Conservation (phyloP, 2,329 filamentous ascomycete species). For the Periconia sp. region DNA sequence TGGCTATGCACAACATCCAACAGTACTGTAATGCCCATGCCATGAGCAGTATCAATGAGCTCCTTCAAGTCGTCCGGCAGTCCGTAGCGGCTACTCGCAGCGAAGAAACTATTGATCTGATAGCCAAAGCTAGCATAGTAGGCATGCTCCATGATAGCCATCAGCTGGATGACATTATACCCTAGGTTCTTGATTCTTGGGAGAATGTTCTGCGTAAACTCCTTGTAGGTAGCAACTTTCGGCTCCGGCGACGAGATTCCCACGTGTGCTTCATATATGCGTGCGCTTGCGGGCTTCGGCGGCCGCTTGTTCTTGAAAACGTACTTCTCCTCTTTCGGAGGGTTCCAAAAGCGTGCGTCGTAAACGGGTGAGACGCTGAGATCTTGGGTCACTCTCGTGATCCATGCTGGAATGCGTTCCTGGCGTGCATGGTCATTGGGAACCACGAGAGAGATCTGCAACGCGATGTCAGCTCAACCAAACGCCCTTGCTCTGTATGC, state of each 20-base stretch:
- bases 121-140: slow-evolving; percentile 99
- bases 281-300: slow-evolving; percentile 81
- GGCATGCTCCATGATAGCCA: slow-evolving; percentile 99
- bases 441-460: slow-evolving; percentile 80
- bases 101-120: slow-evolving; percentile 98
- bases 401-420: slow-evolving; percentile 94
- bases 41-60: slow-evolving; percentile 92
- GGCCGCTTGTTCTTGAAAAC: slow-evolving; percentile 83
- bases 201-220: slow-evolving; percentile 92
- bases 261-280: slow-evolving; percentile 98
- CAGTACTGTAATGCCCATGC: slow-evolving; percentile 86
- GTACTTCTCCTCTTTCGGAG: slow-evolving; percentile 76
- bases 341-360: slow-evolving; percentile 97
- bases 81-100: slow-evolving; percentile 93
- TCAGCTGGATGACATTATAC: slow-evolving; percentile 97
- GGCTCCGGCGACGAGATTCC: slow-evolving; percentile 93
- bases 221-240: slow-evolving; percentile 91
- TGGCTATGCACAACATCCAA: slow-evolving; percentile 98
- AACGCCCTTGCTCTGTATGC: not conserved
- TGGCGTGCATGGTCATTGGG: slow-evolving; percentile 76
- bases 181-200: slow-evolving; percentile 88
- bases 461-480: slow-evolving; percentile 10
- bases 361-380: slow-evolving; percentile 87
- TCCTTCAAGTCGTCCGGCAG: slow-evolving; percentile 94
- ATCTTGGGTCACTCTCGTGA: slow-evolving; percentile 95